A percentile compares a stretch with the other conserved stretches of the same genome.
Evolutionary conservation across 495 filamentous ascomycete genomes (phyloP).

Genomic region (Penicillium mononematosum): DNA sequence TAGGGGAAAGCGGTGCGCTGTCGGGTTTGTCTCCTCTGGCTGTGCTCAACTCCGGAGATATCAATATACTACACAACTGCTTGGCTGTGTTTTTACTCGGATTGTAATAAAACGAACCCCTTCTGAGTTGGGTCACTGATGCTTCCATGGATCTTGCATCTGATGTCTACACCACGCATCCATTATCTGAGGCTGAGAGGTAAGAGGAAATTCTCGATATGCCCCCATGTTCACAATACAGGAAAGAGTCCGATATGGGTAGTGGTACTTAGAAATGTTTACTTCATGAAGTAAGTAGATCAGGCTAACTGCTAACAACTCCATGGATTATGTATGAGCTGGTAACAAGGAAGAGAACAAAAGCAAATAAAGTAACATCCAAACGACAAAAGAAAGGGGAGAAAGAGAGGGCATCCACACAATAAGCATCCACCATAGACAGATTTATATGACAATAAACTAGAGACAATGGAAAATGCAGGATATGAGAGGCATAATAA

Average conservation of each 20-base stretch:
- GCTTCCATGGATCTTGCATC: neutral
- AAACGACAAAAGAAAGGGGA: conserved; percentile 8
- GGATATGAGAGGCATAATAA: conserved; percentile 13
- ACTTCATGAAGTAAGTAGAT: neutral
- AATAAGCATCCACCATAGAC: conserved; percentile 11
- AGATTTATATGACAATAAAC: conserved; percentile 8
- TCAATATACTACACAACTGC: no score
- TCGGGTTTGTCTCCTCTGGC: no score
- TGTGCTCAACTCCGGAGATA: no score
- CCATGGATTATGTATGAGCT: conserved; percentile 9
- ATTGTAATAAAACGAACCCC: neutral
- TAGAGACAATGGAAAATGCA: conserved; percentile 7
- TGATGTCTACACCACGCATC: neutral
- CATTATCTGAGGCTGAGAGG: neutral
- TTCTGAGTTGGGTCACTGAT: neutral
- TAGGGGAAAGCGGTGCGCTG: no score
- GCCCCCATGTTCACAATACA: neutral
- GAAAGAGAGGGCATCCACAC: conserved; percentile 13
- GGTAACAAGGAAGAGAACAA: neutral
- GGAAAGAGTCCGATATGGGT: neutral
- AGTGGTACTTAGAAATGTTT: neutral
- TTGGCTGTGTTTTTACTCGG: neutral
- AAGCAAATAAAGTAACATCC: conserved; percentile 1
- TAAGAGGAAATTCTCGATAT: neutral
- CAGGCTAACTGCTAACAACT: neutral